Conservation (phyloP, 2,329 filamentous ascomycete species). For the Onygenales sp. region DNA sequence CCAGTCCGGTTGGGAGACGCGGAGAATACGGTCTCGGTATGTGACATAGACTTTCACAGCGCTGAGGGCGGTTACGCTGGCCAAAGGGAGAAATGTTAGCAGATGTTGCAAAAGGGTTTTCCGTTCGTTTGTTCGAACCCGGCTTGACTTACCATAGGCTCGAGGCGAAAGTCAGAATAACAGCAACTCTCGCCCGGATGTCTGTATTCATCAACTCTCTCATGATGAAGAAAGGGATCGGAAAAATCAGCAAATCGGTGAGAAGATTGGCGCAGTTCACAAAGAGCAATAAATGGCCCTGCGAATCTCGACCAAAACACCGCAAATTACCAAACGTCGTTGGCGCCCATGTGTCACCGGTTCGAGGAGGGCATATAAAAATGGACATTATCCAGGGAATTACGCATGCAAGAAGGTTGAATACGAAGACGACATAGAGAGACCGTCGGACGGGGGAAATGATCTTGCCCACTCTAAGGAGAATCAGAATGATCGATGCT, state of each 20-base stretch:
- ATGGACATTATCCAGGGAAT: slow-evolving; percentile 30
- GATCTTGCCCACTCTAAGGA: slow-evolving; percentile 29
- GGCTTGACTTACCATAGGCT: slow-evolving; percentile 26
- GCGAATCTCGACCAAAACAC: slow-evolving; percentile 27
- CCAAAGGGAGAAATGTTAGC: slow-evolving; percentile 6
- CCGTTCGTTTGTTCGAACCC: not conserved
- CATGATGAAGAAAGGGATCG: slow-evolving; percentile 32
- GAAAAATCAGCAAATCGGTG: slow-evolving; percentile 31
- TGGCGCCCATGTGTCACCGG: slow-evolving; percentile 30
- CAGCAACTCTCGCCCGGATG: slow-evolving; percentile 27
- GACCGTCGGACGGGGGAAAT: slow-evolving; percentile 28
- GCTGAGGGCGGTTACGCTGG: slow-evolving; percentile 29
- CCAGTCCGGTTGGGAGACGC: slow-evolving; percentile 27
- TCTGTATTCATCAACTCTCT: slow-evolving; percentile 31
- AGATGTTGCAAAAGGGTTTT: not conserved
- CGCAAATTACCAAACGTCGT: slow-evolving; percentile 28
- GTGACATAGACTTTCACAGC: slow-evolving; percentile 32
- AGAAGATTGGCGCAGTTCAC: slow-evolving; percentile 33
- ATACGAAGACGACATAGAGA: slow-evolving; percentile 27
- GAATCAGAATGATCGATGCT: slow-evolving; percentile 29
- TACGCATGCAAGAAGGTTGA: slow-evolving; percentile 25
- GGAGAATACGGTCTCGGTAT: slow-evolving; percentile 30
- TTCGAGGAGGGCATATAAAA: slow-evolving; percentile 29
- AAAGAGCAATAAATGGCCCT: slow-evolving; percentile 30
- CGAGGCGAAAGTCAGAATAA: slow-evolving; percentile 29